Base-by-base conservation (phyloP, 805 yeast species). In the Barnettozyma vustinii region DNA sequence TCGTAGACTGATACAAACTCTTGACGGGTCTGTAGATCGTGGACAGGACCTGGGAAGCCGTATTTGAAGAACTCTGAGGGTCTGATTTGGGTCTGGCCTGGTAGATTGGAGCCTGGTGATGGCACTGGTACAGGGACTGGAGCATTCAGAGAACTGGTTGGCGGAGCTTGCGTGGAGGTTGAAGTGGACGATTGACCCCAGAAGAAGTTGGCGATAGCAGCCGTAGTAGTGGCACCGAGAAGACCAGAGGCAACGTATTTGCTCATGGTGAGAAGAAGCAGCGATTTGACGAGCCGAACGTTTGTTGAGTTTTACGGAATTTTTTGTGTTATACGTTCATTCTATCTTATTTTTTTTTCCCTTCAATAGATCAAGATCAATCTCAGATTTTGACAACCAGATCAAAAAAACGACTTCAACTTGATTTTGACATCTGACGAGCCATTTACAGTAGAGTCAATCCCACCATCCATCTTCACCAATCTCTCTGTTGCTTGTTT, bases 1-100 rank as follows among this genome's bases (percentile, higher is more conserved):
- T 94, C 92, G 66, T 82, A 94, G 57, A 94, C 87, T 47, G 94
- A 80, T 18, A 92, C 78, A 64, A 84, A 94, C 68, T 90, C 97
- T 49, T 75, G 72, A 52, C 88, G 75, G 10, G 72, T 78, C 49
- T 80, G 80, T 50, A 92, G 67, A 62, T 94, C 99, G 65, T 89
- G 95, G 30, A 87, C 76, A 0, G 98, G 98, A 1, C 97, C 96
- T 0, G 98, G 99, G 60, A 87, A 89, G 4, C 99, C 99, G 63
- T 87, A 91, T 58, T 83, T 82, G 72, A 90, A 91, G 69, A 86
- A 90, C 7, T 73, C 96, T 20, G 79, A 76, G 0, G 98, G 99
- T 51, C 80, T 75, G 4, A 88, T 79, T 4, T 58, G 58, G 26
- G 44, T 60, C 66, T 43, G 68, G 51, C 12, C 62, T 3, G 50